phyloP scores from a whole-genome alignment of 208 protist species.

The Leishmania gerbilli region DNA sequence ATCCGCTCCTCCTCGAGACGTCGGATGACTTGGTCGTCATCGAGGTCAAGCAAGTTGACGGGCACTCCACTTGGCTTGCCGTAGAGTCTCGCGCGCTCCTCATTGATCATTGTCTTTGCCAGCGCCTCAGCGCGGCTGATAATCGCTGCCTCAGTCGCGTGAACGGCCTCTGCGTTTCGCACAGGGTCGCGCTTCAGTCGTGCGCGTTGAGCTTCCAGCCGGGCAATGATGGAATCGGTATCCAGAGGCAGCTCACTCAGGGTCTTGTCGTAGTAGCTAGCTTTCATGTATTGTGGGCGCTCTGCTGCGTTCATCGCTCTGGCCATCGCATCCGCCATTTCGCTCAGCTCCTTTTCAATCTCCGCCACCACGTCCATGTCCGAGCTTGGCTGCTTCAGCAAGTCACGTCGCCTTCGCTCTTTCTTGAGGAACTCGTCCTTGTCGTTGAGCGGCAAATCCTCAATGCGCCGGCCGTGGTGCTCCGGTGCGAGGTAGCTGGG shows the following conservation, averaged over 20 bases:
- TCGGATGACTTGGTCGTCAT: constrained; percentile 45
- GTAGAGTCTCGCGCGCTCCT: constrained; percentile 43
- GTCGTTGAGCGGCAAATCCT: constrained; percentile 47
- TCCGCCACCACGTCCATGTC: constrained; percentile 21
- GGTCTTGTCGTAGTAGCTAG: constrained; percentile 35
- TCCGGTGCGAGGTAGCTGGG: constrained; percentile 48
- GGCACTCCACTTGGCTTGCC: constrained; percentile 55
- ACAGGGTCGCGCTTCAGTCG: constrained; percentile 33
- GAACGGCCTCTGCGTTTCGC: constrained; percentile 38
- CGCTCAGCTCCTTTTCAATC: constrained; percentile 33
- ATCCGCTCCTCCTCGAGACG: constrained; percentile 43
- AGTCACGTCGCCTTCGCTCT: constrained; percentile 45
- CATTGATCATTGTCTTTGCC: constrained; percentile 24
- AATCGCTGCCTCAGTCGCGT: constrained; percentile 39
- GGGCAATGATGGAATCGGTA: constrained; percentile 34
- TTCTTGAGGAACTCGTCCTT: constrained; percentile 41
- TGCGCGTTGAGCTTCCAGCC: constrained; percentile 59
- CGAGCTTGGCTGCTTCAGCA: constrained; percentile 29
- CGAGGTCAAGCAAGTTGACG: constrained; percentile 45
- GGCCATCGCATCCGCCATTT: constrained; percentile 31
- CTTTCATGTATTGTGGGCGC: constrained; percentile 42
- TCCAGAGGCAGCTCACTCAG: constrained; percentile 45
- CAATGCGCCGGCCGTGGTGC: constrained; percentile 34
- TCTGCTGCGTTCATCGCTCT: constrained; percentile 47
- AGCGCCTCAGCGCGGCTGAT: constrained; percentile 44